Evolutionary conservation across 1,139 yeast genomes (phyloP).

Genomic region (Kurtzmaniella quercitrusa): DNA sequence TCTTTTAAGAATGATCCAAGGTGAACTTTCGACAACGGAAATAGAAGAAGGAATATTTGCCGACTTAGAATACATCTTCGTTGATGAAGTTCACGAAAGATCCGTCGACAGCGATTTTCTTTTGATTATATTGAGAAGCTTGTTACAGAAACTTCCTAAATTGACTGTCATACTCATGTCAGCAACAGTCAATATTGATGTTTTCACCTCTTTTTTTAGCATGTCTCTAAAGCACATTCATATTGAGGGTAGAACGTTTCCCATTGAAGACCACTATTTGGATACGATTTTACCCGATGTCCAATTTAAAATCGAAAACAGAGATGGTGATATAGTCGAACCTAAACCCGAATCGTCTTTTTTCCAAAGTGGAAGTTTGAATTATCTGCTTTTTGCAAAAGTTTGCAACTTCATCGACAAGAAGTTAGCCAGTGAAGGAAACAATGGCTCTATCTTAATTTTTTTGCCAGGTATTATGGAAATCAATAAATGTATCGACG

Average conservation of each 20-base stretch:
- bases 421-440: constrained; percentile 32
- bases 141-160: constrained; percentile 43
- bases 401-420: constrained; percentile 52
- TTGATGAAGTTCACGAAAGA: constrained; percentile 96
- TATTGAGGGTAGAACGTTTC: constrained; percentile 91
- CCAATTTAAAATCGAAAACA: constrained; percentile 47
- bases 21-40: constrained; percentile 19
- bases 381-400: constrained; percentile 64
- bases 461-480: constrained; percentile 92
- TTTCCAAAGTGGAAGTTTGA: constrained; percentile 62
- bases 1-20: constrained; percentile 76
- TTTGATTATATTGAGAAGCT: constrained; percentile 66
- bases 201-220: constrained; percentile 61
- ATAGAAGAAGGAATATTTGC: constrained; percentile 36
- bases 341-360: constrained; percentile 64
- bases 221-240: constrained; percentile 54
- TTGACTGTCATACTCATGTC: constrained; percentile 83
- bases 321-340: constrained; percentile 38
- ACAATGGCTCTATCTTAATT: constrained; percentile 72
- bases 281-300: constrained; percentile 57
- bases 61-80: constrained; percentile 63
- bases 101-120: constrained; percentile 88
- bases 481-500: constrained; percentile 48
- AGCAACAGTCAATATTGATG: constrained; percentile 81
- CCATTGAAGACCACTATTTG: constrained; percentile 71